A percentile compares a stretch with the other conserved stretches of the same genome.
Evolutionary conservation across 257 asterid genomes (phyloP).

Genomic region (Fraxinus excelsior): DNA sequence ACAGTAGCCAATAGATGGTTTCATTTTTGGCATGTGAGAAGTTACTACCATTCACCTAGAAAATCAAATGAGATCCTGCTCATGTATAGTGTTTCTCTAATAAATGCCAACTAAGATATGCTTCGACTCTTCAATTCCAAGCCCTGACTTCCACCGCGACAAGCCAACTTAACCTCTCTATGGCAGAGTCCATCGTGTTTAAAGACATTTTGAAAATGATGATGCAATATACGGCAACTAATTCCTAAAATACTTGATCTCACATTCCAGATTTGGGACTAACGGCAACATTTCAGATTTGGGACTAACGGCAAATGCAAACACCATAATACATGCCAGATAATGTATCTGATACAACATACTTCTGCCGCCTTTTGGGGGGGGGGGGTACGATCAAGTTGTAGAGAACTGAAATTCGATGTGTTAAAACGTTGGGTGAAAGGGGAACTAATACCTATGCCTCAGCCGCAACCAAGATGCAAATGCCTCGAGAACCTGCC

Average conservation of each 20-base stretch:
- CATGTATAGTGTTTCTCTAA: neutral
- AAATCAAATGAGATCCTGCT: neutral
- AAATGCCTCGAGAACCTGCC: slow-evolving; percentile 97
- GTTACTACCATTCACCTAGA: neutral
- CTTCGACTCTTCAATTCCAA: slow-evolving; percentile 4
- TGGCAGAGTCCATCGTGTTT: slow-evolving; percentile 1
- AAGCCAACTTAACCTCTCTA: slow-evolving; percentile 17
- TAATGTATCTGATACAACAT: slow-evolving; percentile 8
- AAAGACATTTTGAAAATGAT: slow-evolving; percentile 13
- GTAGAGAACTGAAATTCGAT: slow-evolving; percentile 21
- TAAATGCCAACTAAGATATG: neutral
- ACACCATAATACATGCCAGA: slow-evolving; percentile 4
- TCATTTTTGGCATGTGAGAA: neutral
- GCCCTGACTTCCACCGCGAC: slow-evolving; percentile 14
- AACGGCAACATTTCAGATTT: neutral
- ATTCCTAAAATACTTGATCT: neutral
- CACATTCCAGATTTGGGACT: neutral
- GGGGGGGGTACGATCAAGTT: neutral
- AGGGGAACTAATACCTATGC: slow-evolving; percentile 62
- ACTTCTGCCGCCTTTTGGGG: neutral
- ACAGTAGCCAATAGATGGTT: neutral
- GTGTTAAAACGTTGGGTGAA: slow-evolving; percentile 14
- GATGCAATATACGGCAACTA: neutral
- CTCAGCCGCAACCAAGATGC: slow-evolving; percentile 98
- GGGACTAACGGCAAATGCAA: slow-evolving; percentile 18